Evolutionary conservation across 805 yeast species (phyloP).

Genomic region (Starmerella lactis-condensi): DNA sequence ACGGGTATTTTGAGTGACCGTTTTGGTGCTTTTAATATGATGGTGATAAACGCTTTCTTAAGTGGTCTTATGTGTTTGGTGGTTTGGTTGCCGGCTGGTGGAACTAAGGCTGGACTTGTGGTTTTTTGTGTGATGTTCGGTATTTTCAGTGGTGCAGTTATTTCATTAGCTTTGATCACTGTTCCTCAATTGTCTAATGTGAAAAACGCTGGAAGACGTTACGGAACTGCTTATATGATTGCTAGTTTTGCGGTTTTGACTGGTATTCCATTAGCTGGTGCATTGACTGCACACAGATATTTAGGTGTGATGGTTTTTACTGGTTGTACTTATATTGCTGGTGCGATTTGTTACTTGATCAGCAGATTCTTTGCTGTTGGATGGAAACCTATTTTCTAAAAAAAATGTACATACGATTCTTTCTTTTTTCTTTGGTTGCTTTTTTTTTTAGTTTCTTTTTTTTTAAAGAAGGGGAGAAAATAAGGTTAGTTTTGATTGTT

Average conservation of each 20-base stretch:
- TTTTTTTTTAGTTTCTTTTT: background rate
- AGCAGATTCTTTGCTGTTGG: constrained; percentile 19
- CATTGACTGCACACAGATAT: constrained; percentile 18
- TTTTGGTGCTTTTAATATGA: constrained; percentile 39
- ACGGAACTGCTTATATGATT: constrained; percentile 43
- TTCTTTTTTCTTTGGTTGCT: background rate
- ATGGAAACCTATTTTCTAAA: constrained; percentile 13
- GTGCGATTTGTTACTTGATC: constrained; percentile 15
- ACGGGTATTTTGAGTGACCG: constrained; percentile 40
- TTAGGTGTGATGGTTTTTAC: constrained; percentile 21
- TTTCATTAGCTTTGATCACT: constrained; percentile 51
- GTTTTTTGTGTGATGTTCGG: constrained; percentile 29
- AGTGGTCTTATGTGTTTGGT: constrained; percentile 32
- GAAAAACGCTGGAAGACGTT: constrained; percentile 46
- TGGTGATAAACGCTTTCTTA: constrained; percentile 31
- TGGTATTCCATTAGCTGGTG: constrained; percentile 26
- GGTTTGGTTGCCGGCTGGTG: constrained; percentile 46
- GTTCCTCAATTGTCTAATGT: constrained; percentile 48
- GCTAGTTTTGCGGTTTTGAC: constrained; percentile 24
- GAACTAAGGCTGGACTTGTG: constrained; percentile 29
- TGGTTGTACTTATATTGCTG: constrained; percentile 19
- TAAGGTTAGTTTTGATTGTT: background rate
- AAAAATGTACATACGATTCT: constrained; percentile 1
- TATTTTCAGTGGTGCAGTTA: constrained; percentile 37
- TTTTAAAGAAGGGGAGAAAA: background rate